These are phyloP conservation scores for Diaporthe citrichinensis DNA, from an alignment of 2,329 filamentous ascomycete genomes.

Conservation along the genomic window DNA sequence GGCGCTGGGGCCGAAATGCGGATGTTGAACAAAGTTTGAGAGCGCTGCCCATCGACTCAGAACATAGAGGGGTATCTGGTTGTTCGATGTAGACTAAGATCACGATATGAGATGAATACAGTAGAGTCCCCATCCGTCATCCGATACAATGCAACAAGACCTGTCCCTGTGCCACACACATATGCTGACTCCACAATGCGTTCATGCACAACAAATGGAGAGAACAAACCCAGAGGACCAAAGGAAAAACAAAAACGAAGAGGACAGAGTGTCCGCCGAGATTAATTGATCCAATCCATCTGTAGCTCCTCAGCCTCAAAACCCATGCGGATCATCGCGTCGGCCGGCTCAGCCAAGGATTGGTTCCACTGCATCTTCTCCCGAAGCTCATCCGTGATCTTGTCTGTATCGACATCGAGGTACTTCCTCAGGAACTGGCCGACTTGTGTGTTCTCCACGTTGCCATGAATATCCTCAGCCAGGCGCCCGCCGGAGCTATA, in stretches of 20 bases:
- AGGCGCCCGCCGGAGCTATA: constrained; percentile 82
- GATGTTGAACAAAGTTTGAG: constrained; percentile 32
- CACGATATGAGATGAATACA: constrained; percentile 11
- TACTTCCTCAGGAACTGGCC: constrained; percentile 86
- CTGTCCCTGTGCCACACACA: not conserved
- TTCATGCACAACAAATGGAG: not conserved
- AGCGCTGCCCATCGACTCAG: constrained; percentile 8
- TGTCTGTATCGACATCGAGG: constrained; percentile 82
- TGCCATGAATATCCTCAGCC: constrained; percentile 78
- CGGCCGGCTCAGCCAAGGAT: constrained; percentile 14
- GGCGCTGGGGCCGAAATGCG: not conserved
- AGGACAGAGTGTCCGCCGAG: not conserved
- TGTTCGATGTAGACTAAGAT: constrained; percentile 3
- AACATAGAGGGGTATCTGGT: constrained; percentile 37
- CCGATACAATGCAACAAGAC: constrained; percentile 14
- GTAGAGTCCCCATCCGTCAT: not conserved
- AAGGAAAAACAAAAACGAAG: not conserved
- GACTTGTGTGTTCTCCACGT: constrained; percentile 95
- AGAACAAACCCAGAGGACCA: not conserved
- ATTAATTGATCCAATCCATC: constrained; percentile 35
- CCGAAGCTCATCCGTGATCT: constrained; percentile 82
- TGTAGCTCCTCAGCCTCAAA: constrained; percentile 32
- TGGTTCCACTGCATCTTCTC: constrained; percentile 60
- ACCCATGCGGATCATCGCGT: constrained; percentile 18
- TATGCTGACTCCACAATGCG: constrained; percentile 13